Evolutionary conservation across 75 land plant genomes (phyloP).

Genomic region (Adiantum capillusveneris): DNA sequence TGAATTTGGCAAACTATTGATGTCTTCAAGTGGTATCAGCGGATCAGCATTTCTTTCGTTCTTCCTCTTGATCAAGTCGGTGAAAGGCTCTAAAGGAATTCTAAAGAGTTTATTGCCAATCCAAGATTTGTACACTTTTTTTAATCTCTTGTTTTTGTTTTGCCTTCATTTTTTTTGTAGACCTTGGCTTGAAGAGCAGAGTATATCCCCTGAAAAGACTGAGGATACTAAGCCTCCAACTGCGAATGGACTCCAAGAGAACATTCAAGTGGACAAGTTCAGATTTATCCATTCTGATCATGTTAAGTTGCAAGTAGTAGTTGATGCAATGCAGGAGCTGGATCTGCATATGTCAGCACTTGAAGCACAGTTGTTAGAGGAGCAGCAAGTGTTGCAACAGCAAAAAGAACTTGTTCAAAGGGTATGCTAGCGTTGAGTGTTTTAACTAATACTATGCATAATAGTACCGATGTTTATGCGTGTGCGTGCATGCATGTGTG

Average conservation of each 20-base stretch:
- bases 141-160: neutral
- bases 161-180: neutral
- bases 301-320: conserved; percentile 5
- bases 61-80: conserved; percentile 20
- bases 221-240: neutral
- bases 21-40: conserved; percentile 13
- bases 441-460: too few species aligned
- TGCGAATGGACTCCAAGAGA: neutral
- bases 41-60: conserved; percentile 22
- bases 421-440: neutral
- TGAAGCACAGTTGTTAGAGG: conserved; percentile 13
- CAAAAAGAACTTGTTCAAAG: conserved; percentile 11
- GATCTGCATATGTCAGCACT: conserved; percentile 17
- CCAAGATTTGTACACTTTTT: conserved; percentile 2
- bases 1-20: conserved; percentile 10
- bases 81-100: neutral
- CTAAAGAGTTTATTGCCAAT: too few species aligned
- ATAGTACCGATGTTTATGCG: too few species aligned
- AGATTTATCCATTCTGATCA: conserved; percentile 6
- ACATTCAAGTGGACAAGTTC: neutral
- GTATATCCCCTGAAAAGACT: neutral
- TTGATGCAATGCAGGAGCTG: conserved; percentile 13
- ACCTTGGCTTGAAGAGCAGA: conserved; percentile 24
- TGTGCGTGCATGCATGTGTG: too few species aligned
- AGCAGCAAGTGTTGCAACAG: conserved; percentile 12